Evolutionary conservation across 768 basidiomycete genomes (phyloP).

Genomic region (Strobilomyces confusus): DNA sequence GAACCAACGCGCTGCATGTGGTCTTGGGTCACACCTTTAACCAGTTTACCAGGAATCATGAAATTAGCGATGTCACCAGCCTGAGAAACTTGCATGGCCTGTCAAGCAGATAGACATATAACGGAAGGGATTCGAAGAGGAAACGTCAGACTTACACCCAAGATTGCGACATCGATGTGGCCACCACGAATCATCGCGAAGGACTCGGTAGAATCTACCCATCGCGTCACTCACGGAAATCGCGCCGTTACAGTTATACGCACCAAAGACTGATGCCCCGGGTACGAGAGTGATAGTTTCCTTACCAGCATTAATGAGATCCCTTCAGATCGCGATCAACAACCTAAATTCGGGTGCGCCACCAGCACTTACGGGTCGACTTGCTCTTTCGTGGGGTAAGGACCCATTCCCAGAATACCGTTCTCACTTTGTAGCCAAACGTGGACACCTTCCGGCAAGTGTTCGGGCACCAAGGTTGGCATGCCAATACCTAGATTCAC

Average conservation of each 20-base stretch:
- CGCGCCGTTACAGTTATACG: conserved; percentile 20
- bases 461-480: conserved; percentile 84
- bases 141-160: conserved; percentile 53
- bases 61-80: conserved; percentile 95
- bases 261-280: conserved; percentile 88
- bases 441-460: conserved; percentile 63
- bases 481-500: conserved; percentile 91
- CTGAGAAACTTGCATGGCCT: conserved; percentile 95
- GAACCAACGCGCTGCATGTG: background rate
- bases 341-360: background rate
- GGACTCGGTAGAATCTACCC: conserved; percentile 76
- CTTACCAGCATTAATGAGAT: conserved; percentile 93
- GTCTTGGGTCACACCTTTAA: conserved; percentile 53
- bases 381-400: conserved; percentile 79
- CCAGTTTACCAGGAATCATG: conserved; percentile 95
- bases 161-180: conserved; percentile 89
- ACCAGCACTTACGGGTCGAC: conserved; percentile 67
- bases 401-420: conserved; percentile 85
- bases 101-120: conserved; percentile 2
- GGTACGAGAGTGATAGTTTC: conserved; percentile 91
- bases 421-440: conserved; percentile 95
- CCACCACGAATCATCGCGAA: conserved; percentile 98
- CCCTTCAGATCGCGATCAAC: conserved; percentile 40
- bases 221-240: background rate
- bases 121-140: background rate